A percentile compares a stretch with the other conserved stretches of the same genome.
phyloP scores from a whole-genome alignment of 2,329 filamentous ascomycete species.

The Apiospora rasikravindrae region DNA sequence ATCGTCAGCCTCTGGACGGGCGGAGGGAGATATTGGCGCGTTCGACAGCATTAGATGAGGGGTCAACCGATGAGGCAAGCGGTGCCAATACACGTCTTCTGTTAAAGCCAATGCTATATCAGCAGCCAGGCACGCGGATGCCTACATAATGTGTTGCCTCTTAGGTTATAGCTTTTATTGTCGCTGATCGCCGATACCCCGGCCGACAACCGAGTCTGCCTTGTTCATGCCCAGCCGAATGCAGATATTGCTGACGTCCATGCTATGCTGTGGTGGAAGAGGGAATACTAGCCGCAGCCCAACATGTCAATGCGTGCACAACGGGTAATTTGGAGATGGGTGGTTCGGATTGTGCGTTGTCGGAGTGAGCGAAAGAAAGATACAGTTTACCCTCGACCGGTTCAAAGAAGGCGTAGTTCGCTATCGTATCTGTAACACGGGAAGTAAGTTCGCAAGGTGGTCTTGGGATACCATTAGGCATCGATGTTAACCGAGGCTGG shows the following conservation, averaged over 20 bases:
- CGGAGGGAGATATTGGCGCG: not conserved
- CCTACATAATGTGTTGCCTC: not conserved
- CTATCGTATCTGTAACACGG: not conserved
- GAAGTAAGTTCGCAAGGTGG: not conserved
- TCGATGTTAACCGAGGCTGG: not conserved
- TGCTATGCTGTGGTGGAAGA: not conserved
- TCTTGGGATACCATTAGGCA: not conserved
- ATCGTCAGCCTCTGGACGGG: not conserved
- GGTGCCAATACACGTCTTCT: not conserved
- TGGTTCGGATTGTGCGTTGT: no score
- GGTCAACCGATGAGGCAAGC: not conserved
- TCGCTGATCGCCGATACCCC: not conserved
- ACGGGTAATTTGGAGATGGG: rapidly evolving
- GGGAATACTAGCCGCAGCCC: not conserved
- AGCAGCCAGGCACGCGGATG: not conserved
- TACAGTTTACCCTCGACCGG: not conserved
- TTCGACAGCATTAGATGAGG: not conserved
- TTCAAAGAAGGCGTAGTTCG: not conserved
- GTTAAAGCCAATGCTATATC: not conserved
- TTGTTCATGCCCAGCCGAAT: not conserved
- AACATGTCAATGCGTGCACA: no score
- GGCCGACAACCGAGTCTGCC: not conserved
- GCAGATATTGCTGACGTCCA: no score
- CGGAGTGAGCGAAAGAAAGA: not conserved
- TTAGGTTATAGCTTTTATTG: not conserved